Base-by-base conservation (phyloP, 1,284 basidiomycete species). In the Moesziomyces sp. region DNA sequence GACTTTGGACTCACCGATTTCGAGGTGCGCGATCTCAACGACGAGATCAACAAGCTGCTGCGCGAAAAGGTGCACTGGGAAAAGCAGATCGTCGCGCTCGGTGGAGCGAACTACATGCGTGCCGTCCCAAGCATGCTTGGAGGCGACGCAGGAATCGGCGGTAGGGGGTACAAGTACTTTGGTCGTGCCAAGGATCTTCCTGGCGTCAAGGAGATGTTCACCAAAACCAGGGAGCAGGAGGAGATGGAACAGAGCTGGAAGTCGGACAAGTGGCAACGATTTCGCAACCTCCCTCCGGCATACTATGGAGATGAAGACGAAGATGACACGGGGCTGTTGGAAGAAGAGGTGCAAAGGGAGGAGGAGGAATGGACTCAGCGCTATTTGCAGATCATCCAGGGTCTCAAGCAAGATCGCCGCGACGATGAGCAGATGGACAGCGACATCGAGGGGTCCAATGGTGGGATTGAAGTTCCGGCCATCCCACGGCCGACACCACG, bases 121-220 rank as follows among this genome's bases (percentile, higher is more conserved):
- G 95, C 93, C 80, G 83, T 85, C 30, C 90, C 92, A 6, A 90
- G 91, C 51, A 96, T 97, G 92, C 92, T 97, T 81, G 94, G 95
- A 18, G 92, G 92, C 82, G 67, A 68, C 26, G 94, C 97, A 85
- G 93, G 97, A 0, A 94, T 93, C n/a, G 48, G 61, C 2, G 49
- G n/a, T 5, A 92, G 97, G 76, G 96, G 95, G 58, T 99, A 98
- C 89, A 98, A 98, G 93, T 98, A 98, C 85, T 99, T 99, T 86
- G 97, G 96, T 52, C 90, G 96, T 30, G 94, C 96, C 5, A 96
- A 94, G 82, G 97, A 98, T 56, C 87, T 99, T 5, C 97, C 96
- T 0, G 96, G 97, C 49, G 94, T 98, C 5, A 91, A 91, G 69
- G 96, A 99, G 86, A 88, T 99, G 35, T 97, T 99, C 83, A 88